Base-by-base conservation (phyloP, 495 filamentous ascomycete genomes). In the Tuber magnatum region DNA sequence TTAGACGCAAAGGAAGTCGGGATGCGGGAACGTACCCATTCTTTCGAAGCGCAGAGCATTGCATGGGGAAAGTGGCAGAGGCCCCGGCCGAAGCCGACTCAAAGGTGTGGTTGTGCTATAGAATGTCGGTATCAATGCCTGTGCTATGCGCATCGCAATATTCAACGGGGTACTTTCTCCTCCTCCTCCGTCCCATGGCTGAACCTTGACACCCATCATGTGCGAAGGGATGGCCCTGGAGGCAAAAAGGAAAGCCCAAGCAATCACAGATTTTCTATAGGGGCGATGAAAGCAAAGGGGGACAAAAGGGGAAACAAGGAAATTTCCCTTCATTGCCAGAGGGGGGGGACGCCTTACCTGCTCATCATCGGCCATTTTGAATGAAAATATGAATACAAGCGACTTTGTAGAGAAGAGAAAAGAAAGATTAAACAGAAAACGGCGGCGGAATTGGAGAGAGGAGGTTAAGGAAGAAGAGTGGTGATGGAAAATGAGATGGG, bases 31-130 rank as follows among this genome's bases (percentile, higher is more conserved):
- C 81, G 86, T 90, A 90, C 81, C 95, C 95, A 90, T 94, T 95
- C 94, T 99, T 98, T 83, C 95, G 90, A 88, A 99, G 90, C 81
- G 95, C 94, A 86, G 95, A 99, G 87, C 95, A 99, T 88, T 99
- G 95, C 92, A 96, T 94, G 81, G 95, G 95, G 88, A 84, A 97
- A 83, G 95, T 99, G 84, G 87, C 83, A 75, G 96, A 98, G 78
- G 94, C 94, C 86, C 94, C 95, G 82, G 96, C 92, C 87, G 96
- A 93, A 87, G 90, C 92, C 85, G 88, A 88, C 81, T 96, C 93
- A 87, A 98, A 97, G 84, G 90, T 92, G 85, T 92, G 88, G 82
- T 97, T 91, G 88, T 97, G 92, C 92, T 95, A 81, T 81, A 76
- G 41, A 72, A 65, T 16, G 24, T 75, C 78, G 61, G 73, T 43